Evolutionary conservation across 768 basidiomycete genomes (phyloP).

Genomic region (Dioszegia crocea): DNA sequence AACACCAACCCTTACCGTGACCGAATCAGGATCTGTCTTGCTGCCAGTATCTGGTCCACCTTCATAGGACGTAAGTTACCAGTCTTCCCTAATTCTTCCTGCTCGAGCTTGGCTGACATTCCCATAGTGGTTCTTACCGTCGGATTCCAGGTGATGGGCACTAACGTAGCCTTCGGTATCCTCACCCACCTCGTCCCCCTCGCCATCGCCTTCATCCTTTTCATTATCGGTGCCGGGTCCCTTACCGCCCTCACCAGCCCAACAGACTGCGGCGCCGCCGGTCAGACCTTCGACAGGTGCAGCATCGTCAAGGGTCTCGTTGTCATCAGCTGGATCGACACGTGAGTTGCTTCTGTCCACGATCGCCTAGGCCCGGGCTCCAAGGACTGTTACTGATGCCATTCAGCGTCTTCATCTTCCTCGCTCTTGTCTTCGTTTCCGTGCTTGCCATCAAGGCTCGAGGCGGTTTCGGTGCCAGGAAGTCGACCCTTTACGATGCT

Average conservation of each 20-base stretch:
- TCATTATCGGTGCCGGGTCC: conserved; percentile 47
- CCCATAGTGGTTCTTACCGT: conserved; percentile 43
- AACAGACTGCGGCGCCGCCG: conserved; percentile 39
- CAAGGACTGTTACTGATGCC: neutral
- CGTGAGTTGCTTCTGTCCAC: no score
- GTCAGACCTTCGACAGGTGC: conserved; percentile 37
- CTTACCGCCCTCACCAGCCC: conserved; percentile 46
- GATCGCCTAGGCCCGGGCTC: neutral
- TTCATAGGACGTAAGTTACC: conserved; percentile 36
- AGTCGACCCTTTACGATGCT: conserved; percentile 29
- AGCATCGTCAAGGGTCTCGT: conserved; percentile 49
- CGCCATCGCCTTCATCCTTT: conserved; percentile 50
- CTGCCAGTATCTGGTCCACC: conserved; percentile 41
- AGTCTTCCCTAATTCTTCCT: neutral
- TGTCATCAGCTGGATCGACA: conserved; percentile 47
- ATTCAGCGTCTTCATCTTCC: conserved; percentile 46
- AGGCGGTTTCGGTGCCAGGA: conserved; percentile 31
- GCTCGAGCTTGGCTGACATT: neutral
- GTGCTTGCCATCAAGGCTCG: conserved; percentile 38
- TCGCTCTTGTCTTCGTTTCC: conserved; percentile 38
- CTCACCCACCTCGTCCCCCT: conserved; percentile 42
- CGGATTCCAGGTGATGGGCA: conserved; percentile 41
- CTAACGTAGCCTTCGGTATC: conserved; percentile 44
- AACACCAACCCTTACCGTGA: conserved; percentile 42
- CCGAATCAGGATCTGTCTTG: conserved; percentile 47